Base-by-base conservation (phyloP, 345 rosid genomes). In the Lepidium didymum region DNA sequence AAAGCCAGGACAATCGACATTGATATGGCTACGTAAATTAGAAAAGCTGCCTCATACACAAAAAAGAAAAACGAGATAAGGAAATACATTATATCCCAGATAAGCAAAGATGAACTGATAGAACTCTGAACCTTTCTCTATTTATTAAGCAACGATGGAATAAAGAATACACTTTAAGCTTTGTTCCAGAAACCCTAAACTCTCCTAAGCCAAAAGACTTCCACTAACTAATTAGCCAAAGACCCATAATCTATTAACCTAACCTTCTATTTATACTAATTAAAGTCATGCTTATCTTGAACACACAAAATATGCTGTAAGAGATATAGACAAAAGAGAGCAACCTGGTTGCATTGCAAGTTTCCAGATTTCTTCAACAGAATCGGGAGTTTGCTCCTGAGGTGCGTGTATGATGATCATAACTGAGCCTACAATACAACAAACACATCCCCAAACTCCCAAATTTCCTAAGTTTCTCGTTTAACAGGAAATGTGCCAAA, bases 341-440 rank as follows among this genome's bases (percentile, higher is more conserved):
- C 7, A 54, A 92, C 98, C 96, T 82, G 96, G 90, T 75, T 89
- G 90, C 51, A 85, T 85, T 16, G 93, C 93, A 38, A 92, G 80
- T 60, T 70, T 68, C 98, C 98, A 92, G 63, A 92, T 85, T 79
- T 88, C 87, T 74, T 72, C 81, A 31, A 90, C 87, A 40, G 98
- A 92, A 75, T 44, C 70, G 5, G 87, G 96, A 36, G 86, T 80
- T n/a, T 83, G 96, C 53, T 92, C 96, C 66, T 86, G 85, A 67
- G 98, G 96, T 42, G 89, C 98, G 73, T 90, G 98, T 8, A 90
- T 82, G 31, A 92, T 96, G 42, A 88, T 90, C 75, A 90, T 83
- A 21, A 90, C 91, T 0, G 96, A 92, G 56, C 98, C 98, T 5
- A 84, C 91, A 29, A 88, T 84, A 83, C 98, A 90, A 51, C 91